Evolutionary conservation across 352 stramenopile genomes (phyloP).

Genomic region (Thalassiosira ordinaria): DNA sequence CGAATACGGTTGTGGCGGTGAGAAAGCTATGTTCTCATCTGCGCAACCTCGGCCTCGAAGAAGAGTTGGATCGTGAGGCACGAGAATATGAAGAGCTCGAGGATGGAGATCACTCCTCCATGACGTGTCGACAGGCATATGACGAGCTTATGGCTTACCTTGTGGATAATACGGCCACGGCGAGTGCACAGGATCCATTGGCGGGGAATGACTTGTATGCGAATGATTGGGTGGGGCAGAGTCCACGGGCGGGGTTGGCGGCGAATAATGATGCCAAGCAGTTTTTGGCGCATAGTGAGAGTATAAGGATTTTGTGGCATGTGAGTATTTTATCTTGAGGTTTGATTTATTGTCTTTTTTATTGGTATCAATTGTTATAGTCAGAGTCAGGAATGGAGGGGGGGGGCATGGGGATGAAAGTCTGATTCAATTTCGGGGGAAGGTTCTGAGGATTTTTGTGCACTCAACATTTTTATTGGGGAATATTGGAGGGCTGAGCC

Average conservation of each 20-base stretch:
- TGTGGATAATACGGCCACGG: constrained; percentile 71
- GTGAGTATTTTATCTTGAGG: constrained; percentile 52
- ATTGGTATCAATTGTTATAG: too few relatives aligned
- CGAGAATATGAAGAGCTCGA: constrained; percentile 50
- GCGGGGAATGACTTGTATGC: constrained; percentile 28
- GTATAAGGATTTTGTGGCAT: constrained; percentile 83
- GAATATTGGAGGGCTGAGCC: too few relatives aligned
- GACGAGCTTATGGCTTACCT: constrained; percentile 80
- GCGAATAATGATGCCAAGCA: constrained; percentile 82
- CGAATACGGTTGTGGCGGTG: constrained; percentile 79
- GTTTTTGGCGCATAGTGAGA: constrained; percentile 80
- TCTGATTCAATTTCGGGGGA: too few relatives aligned
- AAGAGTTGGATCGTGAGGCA: constrained; percentile 67
- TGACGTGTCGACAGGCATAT: constrained; percentile 77
- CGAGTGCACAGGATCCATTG: constrained; percentile 33
- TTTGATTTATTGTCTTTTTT: too few relatives aligned
- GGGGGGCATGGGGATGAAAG: too few relatives aligned
- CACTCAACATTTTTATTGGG: too few relatives aligned
- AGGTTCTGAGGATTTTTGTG: too few relatives aligned
- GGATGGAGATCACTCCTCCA: constrained; percentile 29
- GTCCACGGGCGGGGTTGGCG: constrained; percentile 69
- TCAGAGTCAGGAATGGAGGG: too few relatives aligned
- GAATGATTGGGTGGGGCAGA: constrained; percentile 82
- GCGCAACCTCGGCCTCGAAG: constrained; percentile 66
- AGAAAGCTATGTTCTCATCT: constrained; percentile 78